These are phyloP conservation scores for Mycena epipterygia DNA, from an alignment of 768 basidiomycete genomes.

Conservation along the genomic window DNA sequence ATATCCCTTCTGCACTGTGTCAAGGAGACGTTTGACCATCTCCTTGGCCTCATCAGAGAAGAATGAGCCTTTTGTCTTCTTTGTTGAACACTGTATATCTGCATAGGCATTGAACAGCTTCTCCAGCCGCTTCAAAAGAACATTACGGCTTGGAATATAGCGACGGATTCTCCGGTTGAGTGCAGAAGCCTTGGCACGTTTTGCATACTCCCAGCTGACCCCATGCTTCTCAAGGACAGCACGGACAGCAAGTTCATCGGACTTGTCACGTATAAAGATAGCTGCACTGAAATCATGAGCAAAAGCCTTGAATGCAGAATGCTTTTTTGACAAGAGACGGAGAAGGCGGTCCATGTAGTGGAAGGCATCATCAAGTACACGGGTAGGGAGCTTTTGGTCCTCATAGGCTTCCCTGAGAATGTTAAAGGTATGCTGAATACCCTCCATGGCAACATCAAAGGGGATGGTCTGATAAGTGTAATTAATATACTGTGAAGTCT, in stretches of 20 bases:
- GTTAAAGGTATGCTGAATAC: too few relatives aligned
- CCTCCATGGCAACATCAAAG: too few relatives aligned
- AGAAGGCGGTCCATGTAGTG: conserved; percentile 1
- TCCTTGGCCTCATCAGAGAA: not conserved
- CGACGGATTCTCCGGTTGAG: conserved; percentile 5
- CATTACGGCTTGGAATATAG: not conserved
- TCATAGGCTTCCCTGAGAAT: too few relatives aligned
- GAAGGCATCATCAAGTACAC: not conserved
- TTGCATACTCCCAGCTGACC: not conserved
- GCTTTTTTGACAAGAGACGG: not conserved
- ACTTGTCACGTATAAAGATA: not conserved
- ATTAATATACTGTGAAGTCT: too few relatives aligned
- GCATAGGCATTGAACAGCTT: not conserved
- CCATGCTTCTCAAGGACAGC: not conserved
- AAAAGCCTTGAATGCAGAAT: not conserved
- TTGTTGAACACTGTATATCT: not conserved
- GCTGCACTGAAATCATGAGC: not conserved
- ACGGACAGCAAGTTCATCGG: not conserved
- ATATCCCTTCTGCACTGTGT: not conserved
- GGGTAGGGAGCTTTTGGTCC: not conserved
- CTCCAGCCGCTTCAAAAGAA: not conserved
- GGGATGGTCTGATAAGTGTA: too few relatives aligned
- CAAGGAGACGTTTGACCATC: not conserved
- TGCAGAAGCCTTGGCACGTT: not conserved
- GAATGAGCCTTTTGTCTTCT: not conserved